Conservation (phyloP, 2,329 filamentous ascomycete genomes). For the Macroventuria anomochaeta region DNA sequence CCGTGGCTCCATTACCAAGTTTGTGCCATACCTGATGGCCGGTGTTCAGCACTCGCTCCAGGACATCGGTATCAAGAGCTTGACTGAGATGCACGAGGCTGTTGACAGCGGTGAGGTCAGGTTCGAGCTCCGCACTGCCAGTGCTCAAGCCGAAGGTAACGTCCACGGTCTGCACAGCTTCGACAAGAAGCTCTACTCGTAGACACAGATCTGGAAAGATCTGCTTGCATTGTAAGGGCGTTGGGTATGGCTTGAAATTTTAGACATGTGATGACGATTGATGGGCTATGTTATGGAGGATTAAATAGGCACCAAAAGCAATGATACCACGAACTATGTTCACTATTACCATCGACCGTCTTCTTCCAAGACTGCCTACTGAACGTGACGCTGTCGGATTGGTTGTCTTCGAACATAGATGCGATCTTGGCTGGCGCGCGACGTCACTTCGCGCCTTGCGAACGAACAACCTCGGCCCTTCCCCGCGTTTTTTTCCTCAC, state of each 20-base stretch:
- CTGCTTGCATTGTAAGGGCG: constrained; percentile 40
- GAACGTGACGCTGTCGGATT: constrained; percentile 8
- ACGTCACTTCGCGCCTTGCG: not conserved
- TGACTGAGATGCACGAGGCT: constrained; percentile 76
- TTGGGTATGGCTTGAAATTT: constrained; percentile 30
- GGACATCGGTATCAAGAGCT: constrained; percentile 86
- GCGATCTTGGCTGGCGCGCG: not conserved
- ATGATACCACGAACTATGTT: constrained; percentile 45
- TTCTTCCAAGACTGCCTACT: not conserved
- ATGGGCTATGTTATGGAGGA: constrained; percentile 29
- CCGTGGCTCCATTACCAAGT: constrained; percentile 87
- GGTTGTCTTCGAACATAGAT: too few relatives aligned
- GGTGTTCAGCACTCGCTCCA: constrained; percentile 98
- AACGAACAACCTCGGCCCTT: constrained; percentile 42
- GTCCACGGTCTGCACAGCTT: constrained; percentile 97
- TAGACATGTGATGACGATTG: constrained; percentile 34
- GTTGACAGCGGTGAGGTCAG: constrained; percentile 78
- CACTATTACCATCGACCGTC: not conserved
- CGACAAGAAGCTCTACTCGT: constrained; percentile 99
- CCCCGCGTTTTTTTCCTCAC: constrained; percentile 33
- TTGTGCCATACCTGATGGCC: constrained; percentile 92
- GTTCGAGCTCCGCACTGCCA: constrained; percentile 93
- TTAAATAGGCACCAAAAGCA: constrained; percentile 44
- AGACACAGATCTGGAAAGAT: constrained; percentile 34
- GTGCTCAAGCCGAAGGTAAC: constrained; percentile 93